Evolutionary conservation across 2,329 filamentous ascomycete species (phyloP), one percentile per base, ranked within the genome.

Genomic region (Stylonectria norvegica): DNA sequence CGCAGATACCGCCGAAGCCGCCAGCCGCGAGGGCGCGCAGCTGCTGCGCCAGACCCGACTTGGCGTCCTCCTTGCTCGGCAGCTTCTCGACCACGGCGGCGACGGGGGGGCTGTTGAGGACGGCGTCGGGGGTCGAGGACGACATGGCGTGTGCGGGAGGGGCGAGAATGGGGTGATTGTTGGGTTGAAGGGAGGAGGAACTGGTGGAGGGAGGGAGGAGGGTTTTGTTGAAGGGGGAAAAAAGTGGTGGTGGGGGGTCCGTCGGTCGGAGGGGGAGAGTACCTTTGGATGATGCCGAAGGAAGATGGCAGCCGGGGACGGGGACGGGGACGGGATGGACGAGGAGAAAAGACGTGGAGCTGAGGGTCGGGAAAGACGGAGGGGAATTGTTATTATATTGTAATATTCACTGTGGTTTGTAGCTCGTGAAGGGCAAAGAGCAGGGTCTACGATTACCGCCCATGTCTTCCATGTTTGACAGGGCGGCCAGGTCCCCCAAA

Each of bases 1-100:
- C 91, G 71, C 88, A 97, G 34, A 98, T 68, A 56, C 93, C 93
- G 55, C 93, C 93, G 45, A 95, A 94, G 48, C 89, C 93, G 56
- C 93, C 93, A 6, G 91, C 91, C 7, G 77, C 83, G 36, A 98
- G 78, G 29, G 91, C 93, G 45, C 91, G 85, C 49, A 95, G 66
- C 63, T 81, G 77, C 15, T 75, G 62, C 11, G 68, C 56, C 37
- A 66, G 57, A 25, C 57, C 62, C 14, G 67, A 63, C 49, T 70
- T 70, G 34, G 65, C 47, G 40, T 72, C 68, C 33, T 61, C 42
- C 5, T 36, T 57, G 52, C 72, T 61, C 38, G 69, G 55, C 54
- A 72, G 66, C 12, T 59, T 43, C 61, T 72, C 67, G 40, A 72
- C 60, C 55, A 6, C 27, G 66, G 68, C 18, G 72, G 70, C 63